Base-by-base conservation (phyloP, 2,329 filamentous ascomycete genomes). In the Dactylellina leptospora region DNA sequence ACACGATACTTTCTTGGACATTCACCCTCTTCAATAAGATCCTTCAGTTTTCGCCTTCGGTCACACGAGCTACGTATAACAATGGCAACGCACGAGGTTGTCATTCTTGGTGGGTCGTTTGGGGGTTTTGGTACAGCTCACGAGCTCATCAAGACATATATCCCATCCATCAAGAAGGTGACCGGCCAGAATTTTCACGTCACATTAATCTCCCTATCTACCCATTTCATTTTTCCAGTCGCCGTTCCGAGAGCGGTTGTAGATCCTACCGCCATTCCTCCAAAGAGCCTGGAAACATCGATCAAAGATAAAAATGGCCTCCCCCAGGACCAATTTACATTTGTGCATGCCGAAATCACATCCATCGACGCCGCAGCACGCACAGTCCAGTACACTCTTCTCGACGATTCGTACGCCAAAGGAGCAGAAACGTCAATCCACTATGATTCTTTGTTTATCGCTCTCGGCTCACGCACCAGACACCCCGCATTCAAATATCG, bases 131-230 rank as follows among this genome's bases (percentile, higher is more conserved):
- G 28, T 8, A 33, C 60, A 16, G 30, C 69, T 30, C 45, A 73
- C 18, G 61, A 64, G 1, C 69, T 73, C 25, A 30, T 48, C 47
- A 73, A 73, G 27, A 73, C 60, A 55, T 53, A 66, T 16, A 64
- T 73, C 3, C 61, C 69, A 11, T 40, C 23, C 2, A 30, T 66
- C 20, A 51, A 45, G 22, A 73, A 73, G 16, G 30, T 20, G 2
- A 73, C 60, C 1, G 50, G 55, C 36, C 45, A 73, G 28, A 73
- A 60, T 9, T 73, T 60, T 23, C 69, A 66, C 27, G 23, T 66
- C 9, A 73, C 69, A n/a, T 50, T 73, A 60, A 64, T 73, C 42
- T 73, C 69, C 0, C 16, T 66, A n/a, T 73, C 69, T 8, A 50
- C 23, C 9, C 69, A 73, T 36, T 73, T 73, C 36, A 48, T 56